Conservation (phyloP, 495 filamentous ascomycete species). For the Tuber aestivum region DNA sequence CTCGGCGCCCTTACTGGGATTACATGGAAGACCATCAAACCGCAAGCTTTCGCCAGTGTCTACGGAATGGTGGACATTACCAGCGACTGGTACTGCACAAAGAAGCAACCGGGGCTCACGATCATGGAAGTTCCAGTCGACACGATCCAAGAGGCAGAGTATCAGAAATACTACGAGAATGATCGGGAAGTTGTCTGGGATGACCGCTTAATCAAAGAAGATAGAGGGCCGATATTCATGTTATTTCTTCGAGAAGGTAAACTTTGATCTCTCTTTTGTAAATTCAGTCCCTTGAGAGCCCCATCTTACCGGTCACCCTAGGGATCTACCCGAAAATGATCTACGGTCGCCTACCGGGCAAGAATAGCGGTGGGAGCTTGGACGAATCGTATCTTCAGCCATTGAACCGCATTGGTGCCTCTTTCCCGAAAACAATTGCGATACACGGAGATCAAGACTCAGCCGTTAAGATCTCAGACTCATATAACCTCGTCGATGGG, state of each 20-base stretch:
- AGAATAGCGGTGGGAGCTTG: not conserved
- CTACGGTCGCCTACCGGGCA: not conserved
- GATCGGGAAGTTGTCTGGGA: not conserved
- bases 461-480: not conserved
- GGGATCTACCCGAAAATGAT: not conserved
- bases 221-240: not conserved
- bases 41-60: not conserved
- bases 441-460: conserved; percentile 1
- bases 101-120: not conserved
- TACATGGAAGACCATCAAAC: not conserved
- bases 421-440: not conserved
- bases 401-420: not conserved
- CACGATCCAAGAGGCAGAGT: not conserved
- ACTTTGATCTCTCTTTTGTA: not conserved
- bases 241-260: not conserved
- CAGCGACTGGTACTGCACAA: not conserved
- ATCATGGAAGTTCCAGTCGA: not conserved
- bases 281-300: not conserved
- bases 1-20: not conserved
- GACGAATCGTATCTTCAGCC: not conserved
- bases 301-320: not conserved
- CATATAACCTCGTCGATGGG: not conserved
- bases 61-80: not conserved
- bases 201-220: not conserved
- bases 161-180: not conserved